Evolutionary conservation across 257 asterid species (phyloP).

Genomic region (Buddleja alternifolia): DNA sequence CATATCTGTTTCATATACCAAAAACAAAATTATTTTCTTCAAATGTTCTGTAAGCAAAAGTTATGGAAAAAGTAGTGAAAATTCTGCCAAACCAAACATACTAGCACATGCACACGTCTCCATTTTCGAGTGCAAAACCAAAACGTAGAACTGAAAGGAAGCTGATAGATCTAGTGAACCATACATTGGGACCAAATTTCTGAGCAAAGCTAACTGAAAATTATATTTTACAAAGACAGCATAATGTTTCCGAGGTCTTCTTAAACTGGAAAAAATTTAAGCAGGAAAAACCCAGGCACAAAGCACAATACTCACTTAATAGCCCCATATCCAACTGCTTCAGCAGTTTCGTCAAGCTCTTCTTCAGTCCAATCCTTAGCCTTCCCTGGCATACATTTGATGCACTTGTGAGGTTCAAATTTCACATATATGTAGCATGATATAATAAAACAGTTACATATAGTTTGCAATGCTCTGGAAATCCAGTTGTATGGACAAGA

Average conservation of each 20-base stretch:
- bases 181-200: slow-evolving; percentile 8
- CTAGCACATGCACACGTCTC: slow-evolving; percentile 16
- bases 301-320: slow-evolving; percentile 63
- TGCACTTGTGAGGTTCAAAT: slow-evolving; percentile 19
- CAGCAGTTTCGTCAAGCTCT: slow-evolving; percentile 92
- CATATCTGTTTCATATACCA: slow-evolving; percentile 63
- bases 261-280: background rate
- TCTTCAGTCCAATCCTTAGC: slow-evolving; percentile 75
- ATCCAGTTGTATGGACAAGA: slow-evolving; percentile 9
- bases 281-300: slow-evolving; percentile 14
- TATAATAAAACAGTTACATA: background rate
- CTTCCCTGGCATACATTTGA: slow-evolving; percentile 61
- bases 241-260: background rate
- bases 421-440: slow-evolving; percentile 8
- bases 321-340: slow-evolving; percentile 98
- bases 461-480: background rate
- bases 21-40: slow-evolving; percentile 1
- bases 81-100: background rate
- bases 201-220: background rate
- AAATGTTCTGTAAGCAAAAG: slow-evolving; percentile 17
- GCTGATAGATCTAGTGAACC: slow-evolving; percentile 6
- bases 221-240: background rate
- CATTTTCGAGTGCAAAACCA: background rate
- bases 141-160: background rate
- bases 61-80: background rate